Conservation (phyloP, 768 basidiomycete genomes). For the Heimioporus sp. region DNA sequence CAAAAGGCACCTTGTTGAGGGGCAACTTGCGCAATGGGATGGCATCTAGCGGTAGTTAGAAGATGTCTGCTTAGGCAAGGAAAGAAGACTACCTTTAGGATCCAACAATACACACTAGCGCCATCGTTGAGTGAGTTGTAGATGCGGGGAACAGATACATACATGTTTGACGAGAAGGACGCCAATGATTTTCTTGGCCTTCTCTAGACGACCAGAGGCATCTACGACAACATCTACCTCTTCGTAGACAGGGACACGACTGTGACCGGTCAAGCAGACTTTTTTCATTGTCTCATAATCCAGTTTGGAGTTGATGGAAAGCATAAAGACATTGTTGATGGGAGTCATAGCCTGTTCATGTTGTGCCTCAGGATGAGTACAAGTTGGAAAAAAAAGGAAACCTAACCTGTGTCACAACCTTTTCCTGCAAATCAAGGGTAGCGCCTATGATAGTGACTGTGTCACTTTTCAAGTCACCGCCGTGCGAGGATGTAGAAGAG, state of each 20-base stretch:
- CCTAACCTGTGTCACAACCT: slow-evolving; percentile 65
- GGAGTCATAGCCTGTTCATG: slow-evolving; percentile 71
- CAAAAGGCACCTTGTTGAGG: slow-evolving; percentile 82
- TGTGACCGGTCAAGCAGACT: slow-evolving; percentile 78
- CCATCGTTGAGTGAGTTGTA: neutral
- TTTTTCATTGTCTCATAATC: slow-evolving; percentile 77
- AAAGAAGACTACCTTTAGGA: slow-evolving; percentile 56
- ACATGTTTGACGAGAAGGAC: slow-evolving; percentile 84
- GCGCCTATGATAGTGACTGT: slow-evolving; percentile 90
- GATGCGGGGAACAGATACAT: slow-evolving; percentile 1
- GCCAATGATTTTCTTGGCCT: slow-evolving; percentile 80
- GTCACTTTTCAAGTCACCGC: slow-evolving; percentile 83
- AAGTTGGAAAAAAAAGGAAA: neutral
- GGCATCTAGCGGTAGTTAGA: slow-evolving; percentile 51
- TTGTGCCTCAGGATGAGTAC: neutral
- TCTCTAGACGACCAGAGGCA: slow-evolving; percentile 38
- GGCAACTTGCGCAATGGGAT: slow-evolving; percentile 81
- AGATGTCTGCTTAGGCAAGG: neutral
- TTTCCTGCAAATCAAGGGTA: slow-evolving; percentile 86
- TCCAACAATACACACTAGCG: slow-evolving; percentile 73
- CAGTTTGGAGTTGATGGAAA: slow-evolving; percentile 79
- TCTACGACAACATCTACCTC: slow-evolving; percentile 61
- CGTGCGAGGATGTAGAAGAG: slow-evolving; percentile 64
- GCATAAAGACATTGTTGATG: slow-evolving; percentile 80
- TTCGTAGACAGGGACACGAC: slow-evolving; percentile 80